Evolutionary conservation across 164 flowering plant species (phyloP), one percentile per base, ranked within the genome.

Genomic region (Vitis amurensis): DNA sequence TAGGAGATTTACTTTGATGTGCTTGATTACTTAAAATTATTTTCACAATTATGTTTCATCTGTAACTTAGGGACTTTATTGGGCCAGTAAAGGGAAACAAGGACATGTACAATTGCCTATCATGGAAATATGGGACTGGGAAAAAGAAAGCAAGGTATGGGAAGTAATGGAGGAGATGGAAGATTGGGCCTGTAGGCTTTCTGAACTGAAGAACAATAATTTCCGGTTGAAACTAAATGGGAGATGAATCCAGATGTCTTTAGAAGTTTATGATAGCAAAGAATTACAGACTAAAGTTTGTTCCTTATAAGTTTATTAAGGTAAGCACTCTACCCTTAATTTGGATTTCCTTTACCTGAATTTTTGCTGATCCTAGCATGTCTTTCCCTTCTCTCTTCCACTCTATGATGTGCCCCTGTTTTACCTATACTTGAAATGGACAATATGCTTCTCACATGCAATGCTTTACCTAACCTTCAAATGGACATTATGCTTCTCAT

Each of bases 141-240:
- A 80, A 77, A 69, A 55, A 49, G 76, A 77, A 66, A 80, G 83
- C 70, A 71, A 64, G 15, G 55, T 71, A 53, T 71, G 83, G 76
- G 76, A 80, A 77, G 65, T 55, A 52, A 74, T 59, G 59, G 83
- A 80, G 55, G 66, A 74, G 29, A 75, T 80, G 76, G 83, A 74
- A 77, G 67, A 48, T 71, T 80, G 83, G 83, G 83, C 72, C 49
- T 7, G n/a, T 11, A 70, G 66, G 75, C 62, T 63, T 37, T 19
- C 65, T 29, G 48, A 47, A 55, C 52, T 60, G 73, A 30, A 52
- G 50, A 16, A 29, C 62, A 48, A 57, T 29, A 44, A 17, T 7
- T 56, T 67, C 63, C 50, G n/a, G 12, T 50, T 19, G 11, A n/a
- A 14, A 57, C 19, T 4, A 16, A 19, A 16, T 17, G 19, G 49